Evolutionary conservation across 106 monocot genomes (phyloP).

Genomic region (Dioscorea zingiberensis): DNA sequence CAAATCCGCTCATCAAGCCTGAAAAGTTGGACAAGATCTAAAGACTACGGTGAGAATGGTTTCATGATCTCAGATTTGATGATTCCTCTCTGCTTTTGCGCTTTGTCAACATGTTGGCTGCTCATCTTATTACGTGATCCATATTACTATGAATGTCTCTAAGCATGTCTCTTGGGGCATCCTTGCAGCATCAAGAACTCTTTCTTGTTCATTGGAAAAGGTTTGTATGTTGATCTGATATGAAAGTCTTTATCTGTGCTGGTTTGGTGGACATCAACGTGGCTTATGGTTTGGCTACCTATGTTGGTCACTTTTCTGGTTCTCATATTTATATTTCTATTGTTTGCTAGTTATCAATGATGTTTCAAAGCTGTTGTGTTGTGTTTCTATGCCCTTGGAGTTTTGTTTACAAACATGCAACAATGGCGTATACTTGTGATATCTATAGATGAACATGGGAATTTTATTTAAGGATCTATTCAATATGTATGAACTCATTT

Average conservation of each 20-base stretch:
- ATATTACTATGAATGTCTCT: too few relatives aligned
- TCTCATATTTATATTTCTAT: too few relatives aligned
- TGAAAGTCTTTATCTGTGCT: slow-evolving; percentile 19
- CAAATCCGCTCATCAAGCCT: slow-evolving; percentile 47
- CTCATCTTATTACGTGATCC: too few relatives aligned
- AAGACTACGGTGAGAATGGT: neutral
- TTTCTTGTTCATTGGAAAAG: slow-evolving; percentile 15
- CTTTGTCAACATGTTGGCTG: neutral
- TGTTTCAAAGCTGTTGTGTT: too few relatives aligned
- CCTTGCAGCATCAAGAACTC: slow-evolving; percentile 16
- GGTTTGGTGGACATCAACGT: slow-evolving; percentile 14
- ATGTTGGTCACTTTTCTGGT: neutral
- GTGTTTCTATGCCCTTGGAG: too few relatives aligned
- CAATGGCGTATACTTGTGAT: too few relatives aligned
- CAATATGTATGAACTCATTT: too few relatives aligned
- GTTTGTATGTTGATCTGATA: slow-evolving; percentile 19
- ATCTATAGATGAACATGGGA: too few relatives aligned
- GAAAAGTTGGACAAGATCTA: slow-evolving; percentile 55
- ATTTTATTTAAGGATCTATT: too few relatives aligned
- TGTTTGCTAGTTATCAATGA: too few relatives aligned
- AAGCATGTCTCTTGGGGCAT: slow-evolving; percentile 5
- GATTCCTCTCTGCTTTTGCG: slow-evolving; percentile 2
- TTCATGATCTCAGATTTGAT: slow-evolving; percentile 3
- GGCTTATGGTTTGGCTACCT: slow-evolving; percentile 12
- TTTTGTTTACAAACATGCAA: too few relatives aligned